Evolutionary conservation across 2,329 filamentous ascomycete genomes (phyloP).

Genomic region (Colletotrichum sp.): DNA sequence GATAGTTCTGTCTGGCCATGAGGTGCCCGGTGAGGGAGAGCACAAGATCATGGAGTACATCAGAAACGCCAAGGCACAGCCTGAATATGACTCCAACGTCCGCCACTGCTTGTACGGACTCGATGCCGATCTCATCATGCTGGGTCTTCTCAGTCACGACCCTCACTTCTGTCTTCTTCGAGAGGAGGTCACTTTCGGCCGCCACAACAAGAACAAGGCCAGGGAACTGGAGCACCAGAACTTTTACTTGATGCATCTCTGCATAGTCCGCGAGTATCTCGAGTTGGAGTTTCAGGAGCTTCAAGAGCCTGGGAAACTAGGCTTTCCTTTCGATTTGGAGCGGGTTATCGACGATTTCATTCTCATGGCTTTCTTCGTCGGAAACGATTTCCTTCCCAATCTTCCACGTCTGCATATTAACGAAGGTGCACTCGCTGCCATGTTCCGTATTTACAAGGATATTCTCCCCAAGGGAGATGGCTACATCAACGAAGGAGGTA

Average conservation of each 20-base stretch:
- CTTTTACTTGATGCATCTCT: conserved; percentile 96
- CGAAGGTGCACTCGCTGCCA: conserved; percentile 92
- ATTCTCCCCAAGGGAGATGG: conserved; percentile 86
- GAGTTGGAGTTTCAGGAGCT: conserved; percentile 97
- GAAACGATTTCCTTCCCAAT: conserved; percentile 98
- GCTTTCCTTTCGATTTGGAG: conserved; percentile 90
- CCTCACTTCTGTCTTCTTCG: conserved; percentile 96
- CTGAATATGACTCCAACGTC: conserved; percentile 88
- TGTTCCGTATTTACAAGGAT: conserved; percentile 96
- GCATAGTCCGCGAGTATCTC: conserved; percentile 95
- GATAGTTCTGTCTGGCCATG: conserved; percentile 94
- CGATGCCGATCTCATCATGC: conserved; percentile 98
- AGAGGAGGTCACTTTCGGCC: conserved; percentile 97
- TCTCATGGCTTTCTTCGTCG: conserved; percentile 98
- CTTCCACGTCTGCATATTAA: conserved; percentile 97
- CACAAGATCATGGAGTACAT: conserved; percentile 99
- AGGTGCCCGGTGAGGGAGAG: conserved; percentile 96
- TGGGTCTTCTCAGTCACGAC: conserved; percentile 95
- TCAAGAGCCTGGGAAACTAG: conserved; percentile 71
- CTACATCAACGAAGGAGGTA: conserved; percentile 95
- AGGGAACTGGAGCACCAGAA: conserved; percentile 99
- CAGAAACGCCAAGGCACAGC: conserved; percentile 93
- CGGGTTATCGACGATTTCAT: conserved; percentile 99
- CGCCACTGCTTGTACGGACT: conserved; percentile 97
- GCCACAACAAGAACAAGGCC: conserved; percentile 83